Conservation (phyloP, 1,284 basidiomycete species). For the Irpex lacteus region DNA sequence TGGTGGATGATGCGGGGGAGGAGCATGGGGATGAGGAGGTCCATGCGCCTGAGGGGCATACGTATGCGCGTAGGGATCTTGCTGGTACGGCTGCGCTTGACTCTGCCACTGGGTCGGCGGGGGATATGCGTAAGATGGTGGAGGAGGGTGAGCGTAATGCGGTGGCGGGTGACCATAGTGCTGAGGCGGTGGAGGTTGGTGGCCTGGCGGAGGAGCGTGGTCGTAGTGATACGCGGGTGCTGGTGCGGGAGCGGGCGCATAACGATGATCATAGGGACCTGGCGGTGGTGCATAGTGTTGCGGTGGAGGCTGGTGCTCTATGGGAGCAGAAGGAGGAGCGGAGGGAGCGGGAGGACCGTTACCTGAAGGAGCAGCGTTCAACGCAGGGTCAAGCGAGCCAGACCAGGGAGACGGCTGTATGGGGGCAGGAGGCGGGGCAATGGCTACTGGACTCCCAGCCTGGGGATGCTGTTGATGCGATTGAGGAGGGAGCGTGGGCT, state of each 20-base stretch:
- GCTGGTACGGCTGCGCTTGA: slow-evolving; percentile 22
- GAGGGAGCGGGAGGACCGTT: slow-evolving; percentile 12
- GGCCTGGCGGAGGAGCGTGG: slow-evolving; percentile 13
- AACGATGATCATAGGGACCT: slow-evolving; percentile 4
- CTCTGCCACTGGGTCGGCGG: slow-evolving; percentile 5
- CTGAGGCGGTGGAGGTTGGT: slow-evolving; percentile 19
- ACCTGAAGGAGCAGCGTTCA: slow-evolving; percentile 17
- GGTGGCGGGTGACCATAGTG: slow-evolving; percentile 9
- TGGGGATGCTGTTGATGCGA: slow-evolving; percentile 15
- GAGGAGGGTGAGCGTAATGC: slow-evolving; percentile 21
- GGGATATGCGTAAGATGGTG: slow-evolving; percentile 10
- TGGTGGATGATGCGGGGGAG: slow-evolving; percentile 8
- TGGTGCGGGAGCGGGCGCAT: slow-evolving; percentile 14
- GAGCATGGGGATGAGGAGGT: slow-evolving; percentile 22
- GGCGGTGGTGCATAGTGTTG: slow-evolving; percentile 10
- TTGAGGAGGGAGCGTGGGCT: slow-evolving; percentile 9
- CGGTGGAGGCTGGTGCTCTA: slow-evolving; percentile 17
- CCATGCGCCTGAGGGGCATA: slow-evolving; percentile 17
- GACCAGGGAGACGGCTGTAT: slow-evolving; percentile 5
- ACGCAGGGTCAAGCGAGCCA: slow-evolving; percentile 2
- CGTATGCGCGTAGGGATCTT: slow-evolving; percentile 25
- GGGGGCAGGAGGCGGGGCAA: neutral
- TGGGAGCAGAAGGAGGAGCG: slow-evolving; percentile 14
- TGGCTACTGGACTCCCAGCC: neutral
- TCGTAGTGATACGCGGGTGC: neutral